Evolutionary conservation across 2,329 filamentous ascomycete species (phyloP).

Genomic region (Teratosphaeria epicoccoides): DNA sequence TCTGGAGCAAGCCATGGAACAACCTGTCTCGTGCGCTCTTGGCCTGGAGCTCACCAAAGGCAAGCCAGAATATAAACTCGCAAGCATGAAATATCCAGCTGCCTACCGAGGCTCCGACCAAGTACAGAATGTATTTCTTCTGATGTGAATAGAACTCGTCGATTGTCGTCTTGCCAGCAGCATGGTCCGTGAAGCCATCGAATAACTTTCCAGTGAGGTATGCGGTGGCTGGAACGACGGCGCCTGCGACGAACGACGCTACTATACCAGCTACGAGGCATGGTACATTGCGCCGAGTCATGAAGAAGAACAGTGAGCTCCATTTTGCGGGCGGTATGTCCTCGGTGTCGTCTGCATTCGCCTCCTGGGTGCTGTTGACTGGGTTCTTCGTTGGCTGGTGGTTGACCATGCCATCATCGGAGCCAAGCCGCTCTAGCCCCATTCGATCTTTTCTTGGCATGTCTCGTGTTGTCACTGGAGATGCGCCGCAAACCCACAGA

Average conservation of each 20-base stretch:
- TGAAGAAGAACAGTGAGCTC: constrained; percentile 62
- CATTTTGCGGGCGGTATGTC: constrained; percentile 26
- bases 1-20: constrained; percentile 59
- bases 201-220: constrained; percentile 68
- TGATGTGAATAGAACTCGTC: constrained; percentile 46
- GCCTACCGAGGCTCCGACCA: constrained; percentile 52
- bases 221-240: constrained; percentile 54
- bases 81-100: constrained; percentile 58
- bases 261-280: constrained; percentile 46
- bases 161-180: constrained; percentile 41
- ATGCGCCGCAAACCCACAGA: too few species aligned
- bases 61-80: constrained; percentile 61
- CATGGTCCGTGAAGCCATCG: constrained; percentile 57
- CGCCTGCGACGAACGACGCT: constrained; percentile 49
- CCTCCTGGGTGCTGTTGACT: neutral
- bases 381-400: neutral
- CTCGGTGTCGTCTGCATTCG: neutral
- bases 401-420: neutral
- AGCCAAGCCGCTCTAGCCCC: neutral
- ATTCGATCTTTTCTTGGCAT: neutral
- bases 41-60: constrained; percentile 74
- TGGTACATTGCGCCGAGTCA: constrained; percentile 47
- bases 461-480: neutral
- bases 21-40: constrained; percentile 51
- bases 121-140: constrained; percentile 49